phyloP scores from a whole-genome alignment of 129 eudicot species.

The Flaveria trinervia region DNA sequence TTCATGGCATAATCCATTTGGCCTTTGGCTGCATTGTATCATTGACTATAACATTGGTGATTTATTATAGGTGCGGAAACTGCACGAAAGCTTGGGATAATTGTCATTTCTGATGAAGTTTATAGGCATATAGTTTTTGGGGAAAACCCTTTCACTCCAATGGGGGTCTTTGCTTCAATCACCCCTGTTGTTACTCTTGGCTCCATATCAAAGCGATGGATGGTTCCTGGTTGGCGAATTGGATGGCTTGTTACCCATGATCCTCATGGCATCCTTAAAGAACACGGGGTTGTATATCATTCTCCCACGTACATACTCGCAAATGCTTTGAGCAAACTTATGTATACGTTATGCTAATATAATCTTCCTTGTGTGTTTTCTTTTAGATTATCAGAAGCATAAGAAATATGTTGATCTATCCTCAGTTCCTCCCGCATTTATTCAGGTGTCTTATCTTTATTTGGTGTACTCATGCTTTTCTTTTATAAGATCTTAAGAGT shows the following conservation, averaged over 20 bases:
- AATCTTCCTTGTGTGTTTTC: not conserved
- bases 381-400: slow-evolving; percentile 60
- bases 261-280: slow-evolving; percentile 46
- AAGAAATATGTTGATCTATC: slow-evolving; percentile 54
- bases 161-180: slow-evolving; percentile 69
- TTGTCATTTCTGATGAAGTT: slow-evolving; percentile 74
- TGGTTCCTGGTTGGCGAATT: slow-evolving; percentile 79
- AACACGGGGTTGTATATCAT: slow-evolving; percentile 53
- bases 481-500: slow-evolving; percentile 4
- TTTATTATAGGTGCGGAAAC: slow-evolving; percentile 58
- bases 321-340: not conserved
- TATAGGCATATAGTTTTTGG: slow-evolving; percentile 68
- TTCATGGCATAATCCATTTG: not conserved
- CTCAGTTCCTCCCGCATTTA: slow-evolving; percentile 61
- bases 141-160: slow-evolving; percentile 60
- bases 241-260: slow-evolving; percentile 77
- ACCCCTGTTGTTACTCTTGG: slow-evolving; percentile 60
- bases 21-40: not conserved
- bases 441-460: slow-evolving; percentile 47
- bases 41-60: not conserved
- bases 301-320: not conserved
- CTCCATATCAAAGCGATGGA: slow-evolving; percentile 71
- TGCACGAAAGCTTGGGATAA: slow-evolving; percentile 62
- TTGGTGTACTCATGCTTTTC: not conserved
- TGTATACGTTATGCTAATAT: not conserved